Base-by-base conservation (phyloP, 1,139 yeast genomes). In the Suhomyces terraborum region DNA sequence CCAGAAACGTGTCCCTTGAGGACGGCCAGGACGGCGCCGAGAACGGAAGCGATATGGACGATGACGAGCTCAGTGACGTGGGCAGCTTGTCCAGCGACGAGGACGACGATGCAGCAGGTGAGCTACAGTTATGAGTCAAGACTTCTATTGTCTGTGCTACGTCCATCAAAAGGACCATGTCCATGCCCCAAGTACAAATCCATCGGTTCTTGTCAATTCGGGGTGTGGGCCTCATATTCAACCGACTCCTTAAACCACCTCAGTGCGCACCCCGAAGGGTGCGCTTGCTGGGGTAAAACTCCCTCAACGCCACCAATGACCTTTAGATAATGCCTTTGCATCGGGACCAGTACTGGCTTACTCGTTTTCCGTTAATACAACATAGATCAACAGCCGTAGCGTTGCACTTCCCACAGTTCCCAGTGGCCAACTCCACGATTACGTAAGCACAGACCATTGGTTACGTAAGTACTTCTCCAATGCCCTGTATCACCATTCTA, bases 31-130 rank as follows among this genome's bases (percentile, higher is more conserved):
- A 56, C 42, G 44, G 36, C 14, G 56, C 61, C 6, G 64, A 63
- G 12, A 75, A 73, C 29, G 76, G 71, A 10, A 69, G 64, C 20
- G 67, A 69, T 42, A 60, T 56, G 7, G 67, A 63, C 26, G 67
- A 63, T 18, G 75, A 71, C 20, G 80, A 69, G 38, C 61, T 73
- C 45, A 73, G 77, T 51, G 77, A 73, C 43, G 76, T 73, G 10
- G 77, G 76, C 12, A 72, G 76, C 48, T 68, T 73, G 42, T 73
- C 75, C 7, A 70, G 79, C 40, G 77, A 69, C 40, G 80, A 70
- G 21, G 78, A 69, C 13, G 74, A 67, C 4, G 58, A 52, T 8
- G 32, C 50, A 3, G 41, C 45, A 8, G 51, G 48, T 4, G 40
- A 34, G 10, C 38, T 47, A 8, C 48, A 47, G 20, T 41, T 45